Evolutionary conservation across 116 monocot species (phyloP).

Genomic region (Trichopus zeylanicus): DNA sequence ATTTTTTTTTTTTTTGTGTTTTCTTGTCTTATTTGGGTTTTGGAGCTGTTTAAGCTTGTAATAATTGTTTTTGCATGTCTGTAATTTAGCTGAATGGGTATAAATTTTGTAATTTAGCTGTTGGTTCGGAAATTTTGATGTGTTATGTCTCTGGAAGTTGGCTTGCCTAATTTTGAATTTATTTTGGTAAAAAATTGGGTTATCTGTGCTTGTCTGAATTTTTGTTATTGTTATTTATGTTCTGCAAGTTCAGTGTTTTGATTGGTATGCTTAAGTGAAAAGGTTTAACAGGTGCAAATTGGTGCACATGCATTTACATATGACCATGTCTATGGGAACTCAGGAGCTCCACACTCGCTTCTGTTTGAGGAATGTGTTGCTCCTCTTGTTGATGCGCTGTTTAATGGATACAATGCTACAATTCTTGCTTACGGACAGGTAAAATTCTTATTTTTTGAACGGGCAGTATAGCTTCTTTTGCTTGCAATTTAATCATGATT

Average conservation of each 20-base stretch:
- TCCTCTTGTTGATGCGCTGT: constrained; percentile 75
- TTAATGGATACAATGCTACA: constrained; percentile 91
- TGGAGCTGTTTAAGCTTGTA: too few relatives aligned
- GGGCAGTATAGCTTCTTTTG: neutral
- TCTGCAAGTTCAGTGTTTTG: neutral
- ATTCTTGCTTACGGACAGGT: constrained; percentile 98
- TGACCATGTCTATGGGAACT: constrained; percentile 80
- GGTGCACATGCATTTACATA: constrained; percentile 80
- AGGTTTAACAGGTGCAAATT: constrained; percentile 63
- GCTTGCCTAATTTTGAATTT: neutral
- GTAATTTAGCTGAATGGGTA: too few relatives aligned
- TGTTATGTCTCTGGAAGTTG: too few relatives aligned
- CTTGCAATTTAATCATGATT: neutral
- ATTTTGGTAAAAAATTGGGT: too few relatives aligned
- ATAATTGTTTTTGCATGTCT: too few relatives aligned
- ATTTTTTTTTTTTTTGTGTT: neutral
- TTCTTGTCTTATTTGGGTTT: too few relatives aligned
- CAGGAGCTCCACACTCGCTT: constrained; percentile 25
- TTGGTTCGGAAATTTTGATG: neutral
- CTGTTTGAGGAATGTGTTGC: constrained; percentile 70
- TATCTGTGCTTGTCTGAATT: neutral
- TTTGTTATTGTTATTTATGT: neutral
- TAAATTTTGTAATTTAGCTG: neutral
- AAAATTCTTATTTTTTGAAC: neutral
- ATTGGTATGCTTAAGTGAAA: neutral